Base-by-base conservation (phyloP, 129 eudicot species). In the Flaveria robusta region DNA sequence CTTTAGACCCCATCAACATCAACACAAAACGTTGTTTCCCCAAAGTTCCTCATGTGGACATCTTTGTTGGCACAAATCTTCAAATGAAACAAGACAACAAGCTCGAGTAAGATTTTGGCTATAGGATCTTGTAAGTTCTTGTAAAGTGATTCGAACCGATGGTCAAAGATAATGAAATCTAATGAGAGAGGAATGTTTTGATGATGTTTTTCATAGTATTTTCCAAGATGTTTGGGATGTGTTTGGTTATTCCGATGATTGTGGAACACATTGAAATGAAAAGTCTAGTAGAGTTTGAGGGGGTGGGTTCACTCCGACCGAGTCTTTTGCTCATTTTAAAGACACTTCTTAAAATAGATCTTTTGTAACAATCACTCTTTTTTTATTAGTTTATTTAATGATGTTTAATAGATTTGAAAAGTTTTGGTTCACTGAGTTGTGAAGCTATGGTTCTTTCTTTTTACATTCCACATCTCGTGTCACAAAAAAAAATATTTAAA, bases 1-100 rank as follows among this genome's bases (percentile, higher is more conserved):
- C 74, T 77, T 74, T 82, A 39, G 87, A 88, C 83, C 85, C 90
- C 90, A 86, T 88, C 79, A 84, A 81, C 83, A 27, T 20, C 45
- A 34, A 56, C 70, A 31, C 16, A 5, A 27, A 80, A 74, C 79
- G 39, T 55, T 43, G 55, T 9, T 29, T 60, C 24, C 3, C 0
- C 51, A 18, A 70, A 46, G 65, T 70, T 14, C 77, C 51, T 70
- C 82, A 78, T 70, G 71, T 66, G 65, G 65, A 20, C 65, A 70
- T 60, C 3, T 15, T 39, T 7, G 14, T 19, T 9, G n/a, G 41
- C 70, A 27, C 51, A 39, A 65, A 71, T 63, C 73, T 43, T 56
- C 13, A 74, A 26, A 54, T 3, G 8, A 34, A 34, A 47, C 49
- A 12, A 13, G 13, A 6, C 39, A 64, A 77, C 16, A 13, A 46